Evolutionary conservation across 768 basidiomycete genomes (phyloP), one percentile per base, ranked within the genome.

Genomic region (Pleurotus ostreatus): DNA sequence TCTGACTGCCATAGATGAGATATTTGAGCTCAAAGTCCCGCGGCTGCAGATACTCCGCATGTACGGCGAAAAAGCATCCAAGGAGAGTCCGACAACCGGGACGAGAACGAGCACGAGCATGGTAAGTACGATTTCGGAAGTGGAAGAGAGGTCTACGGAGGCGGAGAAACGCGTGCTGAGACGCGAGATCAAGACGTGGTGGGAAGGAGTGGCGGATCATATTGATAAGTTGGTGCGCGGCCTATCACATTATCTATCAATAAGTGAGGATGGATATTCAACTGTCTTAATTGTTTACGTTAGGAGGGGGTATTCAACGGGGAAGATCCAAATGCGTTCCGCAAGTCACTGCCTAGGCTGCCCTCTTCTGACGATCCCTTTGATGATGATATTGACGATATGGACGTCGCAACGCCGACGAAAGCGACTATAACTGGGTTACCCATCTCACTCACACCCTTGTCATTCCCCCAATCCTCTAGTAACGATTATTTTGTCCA

Each of bases 1-100:
- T 43, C 26, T 58, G 40, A 49, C 55, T 9, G 6, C 46, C 12
- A 56, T 56, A 13, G 46, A 56, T 15, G 81, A 86, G 59, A 68
- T 89, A 5, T 88, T 80, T 60, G 85, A 90, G 60, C 63, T 88
- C 5, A 73, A 75, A 2, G 76, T 84, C 1, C 88, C 88, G 3
- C 65, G 81, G 45, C 61, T 88, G 53, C 86, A 88, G 65, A 79
- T 88, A 30, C 66, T 70, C 37, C 72, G 72, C 4, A 18, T 5
- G 25, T 63, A 60, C 20, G 49, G 49, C 20, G 66, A 58, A 48
- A 60, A 56, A 0, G 43, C 53, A 13, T 47, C 22, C 22, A 49
- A 54, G 22, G 41, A 47, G 6, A 41, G 44, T n/a, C 23, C 18
- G 40, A 45, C 13, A 43, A 26, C 11, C 18, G 43, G 20, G 13